phyloP scores from a whole-genome alignment of 2,329 filamentous ascomycete species.

The Scedosporium boydii region DNA sequence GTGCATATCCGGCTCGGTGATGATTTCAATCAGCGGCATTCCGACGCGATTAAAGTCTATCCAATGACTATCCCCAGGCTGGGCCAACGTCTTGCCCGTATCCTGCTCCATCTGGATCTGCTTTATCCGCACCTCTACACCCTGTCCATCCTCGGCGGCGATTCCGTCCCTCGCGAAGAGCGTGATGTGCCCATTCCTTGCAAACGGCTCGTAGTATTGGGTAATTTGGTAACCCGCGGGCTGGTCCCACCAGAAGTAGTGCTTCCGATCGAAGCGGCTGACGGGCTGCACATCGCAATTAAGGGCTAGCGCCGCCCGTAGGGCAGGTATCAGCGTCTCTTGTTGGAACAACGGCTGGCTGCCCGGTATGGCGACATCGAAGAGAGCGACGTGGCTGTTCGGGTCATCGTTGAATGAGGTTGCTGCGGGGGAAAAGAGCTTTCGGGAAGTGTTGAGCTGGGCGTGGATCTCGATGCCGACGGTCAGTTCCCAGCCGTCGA shows the following conservation, averaged over 20 bases:
- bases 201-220: conserved; percentile 76
- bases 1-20: conserved; percentile 82
- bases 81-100: conserved; percentile 84
- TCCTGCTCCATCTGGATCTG: conserved; percentile 98
- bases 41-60: conserved; percentile 93
- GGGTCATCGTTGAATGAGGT: conserved; percentile 59
- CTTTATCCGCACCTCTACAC: conserved; percentile 71
- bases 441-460: conserved; percentile 78
- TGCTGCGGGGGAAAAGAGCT: conserved; percentile 74
- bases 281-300: conserved; percentile 66
- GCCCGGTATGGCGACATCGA: conserved; percentile 83
- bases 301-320: conserved; percentile 79
- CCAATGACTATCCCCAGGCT: conserved; percentile 63
- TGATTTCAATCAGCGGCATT: conserved; percentile 87
- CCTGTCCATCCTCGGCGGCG: conserved; percentile 59
- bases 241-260: conserved; percentile 99
- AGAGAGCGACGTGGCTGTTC: conserved; percentile 80
- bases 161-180: conserved; percentile 72
- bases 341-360: conserved; percentile 80
- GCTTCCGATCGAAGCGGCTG: conserved; percentile 89
- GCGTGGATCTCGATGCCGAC: conserved; percentile 97
- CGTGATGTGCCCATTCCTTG: conserved; percentile 60
- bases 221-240: conserved; percentile 96
- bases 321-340: conserved; percentile 75
- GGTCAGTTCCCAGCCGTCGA: conserved; percentile 77